These are phyloP conservation scores for Penicilliopsis zonata DNA, from an alignment of 495 filamentous ascomycete genomes.

Conservation along the genomic window DNA sequence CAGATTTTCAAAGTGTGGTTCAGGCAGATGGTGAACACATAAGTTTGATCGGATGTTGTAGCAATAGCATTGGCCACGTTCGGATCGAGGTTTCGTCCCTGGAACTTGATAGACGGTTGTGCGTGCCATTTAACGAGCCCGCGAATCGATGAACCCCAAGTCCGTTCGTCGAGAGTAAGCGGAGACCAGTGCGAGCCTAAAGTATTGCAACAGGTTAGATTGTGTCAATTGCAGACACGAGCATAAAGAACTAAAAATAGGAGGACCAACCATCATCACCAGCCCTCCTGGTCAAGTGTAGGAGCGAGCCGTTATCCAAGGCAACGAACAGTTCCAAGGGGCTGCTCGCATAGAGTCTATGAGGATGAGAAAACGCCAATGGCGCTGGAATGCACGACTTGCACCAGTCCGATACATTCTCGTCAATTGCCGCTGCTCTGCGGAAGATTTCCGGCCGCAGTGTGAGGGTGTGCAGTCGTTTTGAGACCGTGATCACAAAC, in stretches of 20 bases:
- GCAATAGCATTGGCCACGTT: slow-evolving; percentile 51
- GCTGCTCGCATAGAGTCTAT: slow-evolving; percentile 65
- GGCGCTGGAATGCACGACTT: slow-evolving; percentile 58
- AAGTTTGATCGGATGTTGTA: slow-evolving; percentile 49
- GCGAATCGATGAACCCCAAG: slow-evolving; percentile 62
- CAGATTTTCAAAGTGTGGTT: slow-evolving; percentile 81
- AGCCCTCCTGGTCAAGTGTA: slow-evolving; percentile 56
- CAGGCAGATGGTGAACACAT: slow-evolving; percentile 74
- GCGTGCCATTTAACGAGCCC: slow-evolving; percentile 61
- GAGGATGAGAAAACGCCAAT: slow-evolving; percentile 66
- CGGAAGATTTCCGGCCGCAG: slow-evolving; percentile 74
- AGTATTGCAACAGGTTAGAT: too few relatives aligned
- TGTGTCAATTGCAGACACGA: too few relatives aligned
- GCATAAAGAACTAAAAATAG: too few relatives aligned
- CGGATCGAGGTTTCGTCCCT: slow-evolving; percentile 52
- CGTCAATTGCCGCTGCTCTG: slow-evolving; percentile 51
- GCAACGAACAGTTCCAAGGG: slow-evolving; percentile 65
- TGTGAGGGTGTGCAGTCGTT: slow-evolving; percentile 68
- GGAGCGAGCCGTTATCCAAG: slow-evolving; percentile 68
- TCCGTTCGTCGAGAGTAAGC: slow-evolving; percentile 63
- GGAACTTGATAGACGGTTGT: slow-evolving; percentile 50
- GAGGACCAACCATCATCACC: slow-evolving; percentile 62
- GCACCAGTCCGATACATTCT: slow-evolving; percentile 62
- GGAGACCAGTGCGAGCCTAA: slow-evolving; percentile 60
- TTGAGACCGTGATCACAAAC: slow-evolving; percentile 66